These are phyloP conservation scores for Penicillium manginii DNA, from an alignment of 495 filamentous ascomycete species.

Conservation along the genomic window DNA sequence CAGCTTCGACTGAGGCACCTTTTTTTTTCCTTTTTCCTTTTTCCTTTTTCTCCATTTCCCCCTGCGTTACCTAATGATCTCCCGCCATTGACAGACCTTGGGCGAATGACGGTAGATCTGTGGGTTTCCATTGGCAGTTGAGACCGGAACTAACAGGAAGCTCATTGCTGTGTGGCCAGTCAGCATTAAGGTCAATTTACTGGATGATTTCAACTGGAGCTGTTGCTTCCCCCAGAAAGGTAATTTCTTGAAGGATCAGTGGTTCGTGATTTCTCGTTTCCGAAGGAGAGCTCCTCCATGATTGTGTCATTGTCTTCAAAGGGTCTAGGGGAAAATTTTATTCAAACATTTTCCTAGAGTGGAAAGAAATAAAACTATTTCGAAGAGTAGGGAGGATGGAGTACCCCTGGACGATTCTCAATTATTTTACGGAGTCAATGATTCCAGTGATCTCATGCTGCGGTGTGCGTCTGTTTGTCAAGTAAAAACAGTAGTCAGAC, in stretches of 20 bases:
- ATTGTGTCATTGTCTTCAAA: neutral
- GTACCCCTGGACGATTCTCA: neutral
- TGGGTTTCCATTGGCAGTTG: constrained; percentile 14
- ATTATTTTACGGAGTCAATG: neutral
- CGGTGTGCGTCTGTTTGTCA: constrained; percentile 1
- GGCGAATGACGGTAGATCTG: constrained; percentile 27
- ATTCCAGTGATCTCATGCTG: neutral
- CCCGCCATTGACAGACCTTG: constrained; percentile 16
- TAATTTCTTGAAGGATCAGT: constrained; percentile 3
- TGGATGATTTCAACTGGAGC: neutral
- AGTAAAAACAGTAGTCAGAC: constrained; percentile 4
- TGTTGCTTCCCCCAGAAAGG: neutral
- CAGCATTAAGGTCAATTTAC: neutral
- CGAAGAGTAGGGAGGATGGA: too few species aligned
- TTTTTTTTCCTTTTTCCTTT: neutral
- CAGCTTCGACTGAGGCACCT: constrained; percentile 22
- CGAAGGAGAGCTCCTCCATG: neutral
- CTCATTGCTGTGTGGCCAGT: neutral
- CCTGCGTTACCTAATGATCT: constrained; percentile 33
- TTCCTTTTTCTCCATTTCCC: constrained; percentile 1
- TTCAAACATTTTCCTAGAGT: neutral
- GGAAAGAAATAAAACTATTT: neutral
- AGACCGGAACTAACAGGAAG: constrained; percentile 11
- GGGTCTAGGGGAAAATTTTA: neutral
- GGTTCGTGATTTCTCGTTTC: constrained; percentile 3